These are phyloP conservation scores for Suhomyces vadensis DNA, from an alignment of 805 yeast genomes.

Conservation along the genomic window DNA sequence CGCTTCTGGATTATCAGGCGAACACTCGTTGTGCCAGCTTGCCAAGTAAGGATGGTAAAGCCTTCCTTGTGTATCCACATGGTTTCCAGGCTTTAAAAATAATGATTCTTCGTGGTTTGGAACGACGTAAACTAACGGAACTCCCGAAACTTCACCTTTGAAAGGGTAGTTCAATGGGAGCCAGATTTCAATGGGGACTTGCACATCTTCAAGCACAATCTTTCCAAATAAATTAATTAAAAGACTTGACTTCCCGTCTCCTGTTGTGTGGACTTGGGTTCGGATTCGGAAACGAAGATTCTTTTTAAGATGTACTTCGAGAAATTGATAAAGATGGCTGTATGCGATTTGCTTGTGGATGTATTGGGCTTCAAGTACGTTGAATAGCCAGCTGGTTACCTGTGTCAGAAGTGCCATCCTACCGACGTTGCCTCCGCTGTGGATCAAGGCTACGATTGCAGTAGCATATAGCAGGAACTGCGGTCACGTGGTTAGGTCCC, in stretches of 20 bases:
- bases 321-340: conserved; percentile 58
- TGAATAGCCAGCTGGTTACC: conserved; percentile 41
- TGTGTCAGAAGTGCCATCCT: conserved; percentile 17
- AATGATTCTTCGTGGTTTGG: conserved; percentile 48
- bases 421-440: too few relatives aligned
- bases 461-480: background rate
- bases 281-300: conserved; percentile 56
- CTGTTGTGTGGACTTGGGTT: conserved; percentile 55
- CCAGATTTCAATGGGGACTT: conserved; percentile 69
- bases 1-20: conserved; percentile 3
- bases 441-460: too few relatives aligned
- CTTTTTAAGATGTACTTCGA: conserved; percentile 45
- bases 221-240: conserved; percentile 67
- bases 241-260: conserved; percentile 59
- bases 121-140: conserved; percentile 67
- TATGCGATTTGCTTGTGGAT: conserved; percentile 56
- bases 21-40: conserved; percentile 48
- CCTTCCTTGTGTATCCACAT: conserved; percentile 69
- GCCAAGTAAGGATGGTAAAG: conserved; percentile 68
- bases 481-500: background rate
- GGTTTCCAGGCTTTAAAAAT: conserved; percentile 56
- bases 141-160: conserved; percentile 26
- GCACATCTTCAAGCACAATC: conserved; percentile 32
- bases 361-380: conserved; percentile 54
- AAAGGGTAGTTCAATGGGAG: conserved; percentile 70